Evolutionary conservation across 371 early-diverging fungal species (phyloP).

Genomic region (Amoeboaphelidium protococcarum): DNA sequence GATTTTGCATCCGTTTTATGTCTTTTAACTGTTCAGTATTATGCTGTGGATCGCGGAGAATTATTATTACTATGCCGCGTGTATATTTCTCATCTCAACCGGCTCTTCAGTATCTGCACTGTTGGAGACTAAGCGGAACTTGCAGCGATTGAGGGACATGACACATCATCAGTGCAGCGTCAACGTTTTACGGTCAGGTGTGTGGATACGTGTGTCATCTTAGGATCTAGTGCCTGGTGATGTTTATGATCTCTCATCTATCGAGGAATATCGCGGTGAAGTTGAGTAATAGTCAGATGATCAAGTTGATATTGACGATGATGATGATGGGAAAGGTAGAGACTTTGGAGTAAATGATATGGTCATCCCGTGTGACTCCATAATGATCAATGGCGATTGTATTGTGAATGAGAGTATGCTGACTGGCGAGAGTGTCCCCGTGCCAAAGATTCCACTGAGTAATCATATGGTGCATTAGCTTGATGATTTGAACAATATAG

Average conservation of each 20-base stretch:
- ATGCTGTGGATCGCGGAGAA: slow-evolving; percentile 71
- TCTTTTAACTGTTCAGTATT: slow-evolving; percentile 75
- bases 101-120: background rate
- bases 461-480: slow-evolving; percentile 34
- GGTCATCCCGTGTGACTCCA: slow-evolving; percentile 76
- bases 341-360: slow-evolving; percentile 5
- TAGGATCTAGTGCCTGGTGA: slow-evolving; percentile 88
- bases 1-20: slow-evolving; percentile 74
- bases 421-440: slow-evolving; percentile 75
- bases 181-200: background rate
- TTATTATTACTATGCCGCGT: slow-evolving; percentile 80
- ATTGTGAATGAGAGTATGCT: slow-evolving; percentile 97
- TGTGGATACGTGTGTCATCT: slow-evolving; percentile 15
- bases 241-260: slow-evolving; percentile 40
- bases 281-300: too few relatives aligned
- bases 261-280: slow-evolving; percentile 4
- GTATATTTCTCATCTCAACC: slow-evolving; percentile 51
- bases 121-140: slow-evolving; percentile 1
- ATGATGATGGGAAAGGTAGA: slow-evolving; percentile 18
- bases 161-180: background rate
- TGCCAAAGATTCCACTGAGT: slow-evolving; percentile 47
- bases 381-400: slow-evolving; percentile 83
- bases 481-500: slow-evolving; percentile 30
- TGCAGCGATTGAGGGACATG: background rate
- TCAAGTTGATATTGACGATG: slow-evolving; percentile 9